Evolutionary conservation across 1,284 basidiomycete species (phyloP).

Genomic region (Pterulicium gracile): DNA sequence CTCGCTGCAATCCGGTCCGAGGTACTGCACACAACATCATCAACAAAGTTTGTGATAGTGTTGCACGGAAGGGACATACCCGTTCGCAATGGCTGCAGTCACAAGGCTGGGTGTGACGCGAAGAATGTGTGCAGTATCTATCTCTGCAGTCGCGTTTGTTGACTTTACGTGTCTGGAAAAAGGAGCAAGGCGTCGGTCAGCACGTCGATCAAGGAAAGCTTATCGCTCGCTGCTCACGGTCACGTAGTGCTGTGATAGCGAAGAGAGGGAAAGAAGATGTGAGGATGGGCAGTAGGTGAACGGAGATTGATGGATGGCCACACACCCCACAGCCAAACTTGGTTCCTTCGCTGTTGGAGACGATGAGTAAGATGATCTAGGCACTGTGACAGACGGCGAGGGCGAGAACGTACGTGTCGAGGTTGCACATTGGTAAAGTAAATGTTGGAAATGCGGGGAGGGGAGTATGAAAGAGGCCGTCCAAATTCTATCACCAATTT

Average conservation of each 20-base stretch:
- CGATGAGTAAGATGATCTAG: conserved; percentile 12
- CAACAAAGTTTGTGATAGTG: no score
- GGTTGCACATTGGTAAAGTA: conserved; percentile 63
- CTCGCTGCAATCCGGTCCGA: conserved; percentile 57
- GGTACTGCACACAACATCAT: no score
- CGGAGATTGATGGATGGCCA: conserved; percentile 13
- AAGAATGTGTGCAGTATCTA: conserved; percentile 48
- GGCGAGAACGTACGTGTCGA: conserved; percentile 47
- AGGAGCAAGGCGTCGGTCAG: conserved; percentile 8
- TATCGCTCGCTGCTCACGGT: conserved; percentile 37
- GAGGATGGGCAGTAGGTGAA: conserved; percentile 12
- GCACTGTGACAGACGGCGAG: conserved; percentile 9
- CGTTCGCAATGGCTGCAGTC: conserved; percentile 15
- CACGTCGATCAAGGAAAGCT: not conserved
- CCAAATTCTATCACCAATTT: conserved; percentile 4
- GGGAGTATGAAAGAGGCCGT: conserved; percentile 13
- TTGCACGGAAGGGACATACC: conserved; percentile 42
- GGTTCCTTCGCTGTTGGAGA: conserved; percentile 51
- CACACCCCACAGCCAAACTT: conserved; percentile 66
- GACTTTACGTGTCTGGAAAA: conserved; percentile 41
- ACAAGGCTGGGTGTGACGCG: conserved; percentile 28
- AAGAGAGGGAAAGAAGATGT: conserved; percentile 13
- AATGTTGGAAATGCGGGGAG: conserved; percentile 14
- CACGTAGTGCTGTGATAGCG: conserved; percentile 35
- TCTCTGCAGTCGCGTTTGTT: conserved; percentile 52